Evolutionary conservation across 2,329 filamentous ascomycete genomes (phyloP).

Genomic region (Lithohypha guttulata): DNA sequence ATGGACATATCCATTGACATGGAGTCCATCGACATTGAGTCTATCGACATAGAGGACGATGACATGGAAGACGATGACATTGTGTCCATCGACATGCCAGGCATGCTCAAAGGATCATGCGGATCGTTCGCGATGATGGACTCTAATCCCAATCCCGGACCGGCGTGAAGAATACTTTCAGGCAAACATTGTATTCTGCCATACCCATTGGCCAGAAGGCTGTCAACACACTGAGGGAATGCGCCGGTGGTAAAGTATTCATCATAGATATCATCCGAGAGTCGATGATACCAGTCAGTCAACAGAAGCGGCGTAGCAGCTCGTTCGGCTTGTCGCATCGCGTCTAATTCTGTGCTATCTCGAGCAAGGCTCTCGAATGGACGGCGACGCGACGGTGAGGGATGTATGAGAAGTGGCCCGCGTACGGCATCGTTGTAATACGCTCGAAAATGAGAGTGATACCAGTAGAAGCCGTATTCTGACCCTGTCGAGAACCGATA

Average conservation of each 20-base stretch:
- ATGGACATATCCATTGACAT: slow-evolving; percentile 11
- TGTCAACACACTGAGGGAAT: slow-evolving; percentile 16
- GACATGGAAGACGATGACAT: slow-evolving; percentile 4
- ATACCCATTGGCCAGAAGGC: slow-evolving; percentile 16
- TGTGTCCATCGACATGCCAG: slow-evolving; percentile 8
- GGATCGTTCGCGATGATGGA: slow-evolving; percentile 11
- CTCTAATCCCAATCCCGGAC: slow-evolving; percentile 13
- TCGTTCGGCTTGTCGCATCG: slow-evolving; percentile 14
- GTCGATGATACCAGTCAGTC: slow-evolving; percentile 14
- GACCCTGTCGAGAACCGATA: slow-evolving; percentile 11
- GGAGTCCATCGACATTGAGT: slow-evolving; percentile 9
- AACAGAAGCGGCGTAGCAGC: slow-evolving; percentile 12
- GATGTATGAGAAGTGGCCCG: slow-evolving; percentile 13
- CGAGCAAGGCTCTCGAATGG: slow-evolving; percentile 15
- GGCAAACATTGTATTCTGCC: slow-evolving; percentile 16
- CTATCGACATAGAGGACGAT: neutral
- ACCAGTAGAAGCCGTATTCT: slow-evolving; percentile 13
- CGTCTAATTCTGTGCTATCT: slow-evolving; percentile 10
- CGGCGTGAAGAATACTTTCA: slow-evolving; percentile 13
- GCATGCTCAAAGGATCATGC: slow-evolving; percentile 10
- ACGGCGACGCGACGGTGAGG: slow-evolving; percentile 11
- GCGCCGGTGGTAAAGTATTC: slow-evolving; percentile 15
- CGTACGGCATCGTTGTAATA: slow-evolving; percentile 14
- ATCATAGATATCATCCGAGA: slow-evolving; percentile 15
- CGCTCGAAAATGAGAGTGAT: slow-evolving; percentile 14